Evolutionary conservation across 805 yeast species (phyloP).

Genomic region (Wickerhamomyces chambardii): DNA sequence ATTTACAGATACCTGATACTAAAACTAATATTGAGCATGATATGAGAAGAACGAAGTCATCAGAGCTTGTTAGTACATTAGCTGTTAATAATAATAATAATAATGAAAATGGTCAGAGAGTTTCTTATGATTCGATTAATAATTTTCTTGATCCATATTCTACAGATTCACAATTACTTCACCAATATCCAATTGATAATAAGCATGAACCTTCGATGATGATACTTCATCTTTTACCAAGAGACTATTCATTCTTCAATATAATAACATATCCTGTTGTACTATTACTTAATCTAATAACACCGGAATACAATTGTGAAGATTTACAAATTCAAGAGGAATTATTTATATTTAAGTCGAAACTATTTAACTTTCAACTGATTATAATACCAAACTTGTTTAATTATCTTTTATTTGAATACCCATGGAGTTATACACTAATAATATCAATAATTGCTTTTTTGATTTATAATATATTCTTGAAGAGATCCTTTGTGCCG

Average conservation of each 20-base stretch:
- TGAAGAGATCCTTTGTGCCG: background rate
- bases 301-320: constrained; percentile 18
- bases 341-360: background rate
- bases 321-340: constrained; percentile 13
- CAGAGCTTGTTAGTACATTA: background rate
- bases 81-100: too few relatives aligned
- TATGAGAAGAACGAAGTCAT: background rate
- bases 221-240: too few relatives aligned
- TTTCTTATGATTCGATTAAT: too few relatives aligned
- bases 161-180: too few relatives aligned
- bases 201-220: too few relatives aligned
- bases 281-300: constrained; percentile 19
- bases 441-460: background rate
- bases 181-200: too few relatives aligned
- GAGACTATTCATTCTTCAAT: background rate
- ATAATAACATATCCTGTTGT: constrained; percentile 16
- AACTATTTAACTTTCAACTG: background rate
- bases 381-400: background rate
- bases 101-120: too few relatives aligned
- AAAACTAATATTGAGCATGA: too few relatives aligned
- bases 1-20: too few relatives aligned
- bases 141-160: too few relatives aligned
- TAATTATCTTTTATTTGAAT: background rate
- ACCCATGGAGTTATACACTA: background rate
- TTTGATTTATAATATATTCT: background rate